Evolutionary conservation across 306 rosid species (phyloP), one percentile per base, ranked within the genome.

Genomic region (Crataegus laevigata): DNA sequence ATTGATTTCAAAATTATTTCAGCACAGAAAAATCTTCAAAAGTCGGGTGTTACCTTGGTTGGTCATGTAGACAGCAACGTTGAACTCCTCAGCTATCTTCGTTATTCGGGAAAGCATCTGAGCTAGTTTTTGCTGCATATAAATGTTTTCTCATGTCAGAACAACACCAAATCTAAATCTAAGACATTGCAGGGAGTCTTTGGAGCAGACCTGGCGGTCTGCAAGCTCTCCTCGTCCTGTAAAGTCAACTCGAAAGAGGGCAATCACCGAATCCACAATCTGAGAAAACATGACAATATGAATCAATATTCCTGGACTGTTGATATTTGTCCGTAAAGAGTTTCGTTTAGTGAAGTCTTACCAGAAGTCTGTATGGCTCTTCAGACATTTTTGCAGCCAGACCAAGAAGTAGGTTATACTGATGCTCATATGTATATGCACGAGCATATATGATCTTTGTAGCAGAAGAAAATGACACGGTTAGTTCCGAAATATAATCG

Each of bases 161-260:
- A 47, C 45, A 73, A 66, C 29, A 3, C 18, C 36, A 69, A 4
- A 29, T 36, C 19, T 26, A 9, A 79, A 29, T 8, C 29, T 52
- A 12, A 34, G n/a, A 14, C 34, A 50, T 19, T 36, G 30, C 6
- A 64, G 25, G 52, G 32, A 74, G 22, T 45, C 24, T 65, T 32
- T 66, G 55, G 47, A 81, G 59, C 72, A 68, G 55, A 94, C 97
- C 94, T 94, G 98, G 62, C 98, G 97, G 68, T 94, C 98, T 61
- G 98, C 98, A 58, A 94, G 96, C 83, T 94, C 96, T 81, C 98
- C 97, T 84, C 98, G 89, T 75, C 98, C 97, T 0, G 96, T 78
- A 72, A 94, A 94, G 74, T 94, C 98, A 78, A 91, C 98, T 66
- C 96, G 89, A 84, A 94, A 90, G 63, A 91, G 89, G 66, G 98